phyloP scores from a whole-genome alignment of 83 land plant species.

The Larix sibirica region DNA sequence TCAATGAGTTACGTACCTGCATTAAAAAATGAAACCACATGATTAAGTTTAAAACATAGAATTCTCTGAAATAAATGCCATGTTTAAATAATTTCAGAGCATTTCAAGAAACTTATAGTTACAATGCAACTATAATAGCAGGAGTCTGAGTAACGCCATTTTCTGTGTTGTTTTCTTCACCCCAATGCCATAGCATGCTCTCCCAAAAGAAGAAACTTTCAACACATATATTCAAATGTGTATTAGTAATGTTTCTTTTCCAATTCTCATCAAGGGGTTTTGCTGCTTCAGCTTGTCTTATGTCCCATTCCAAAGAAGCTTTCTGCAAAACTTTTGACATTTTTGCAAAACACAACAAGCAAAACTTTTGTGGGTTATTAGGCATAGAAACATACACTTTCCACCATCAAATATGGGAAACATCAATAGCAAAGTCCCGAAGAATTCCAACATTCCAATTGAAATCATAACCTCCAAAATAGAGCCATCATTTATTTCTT shows the following conservation, averaged over 20 bases:
- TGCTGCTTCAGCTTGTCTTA: not conserved
- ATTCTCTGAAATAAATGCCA: not conserved
- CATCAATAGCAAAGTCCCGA: no score
- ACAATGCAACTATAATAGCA: not conserved
- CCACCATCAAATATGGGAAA: no score
- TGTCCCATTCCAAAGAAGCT: no score
- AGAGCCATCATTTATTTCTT: slow-evolving; percentile 57
- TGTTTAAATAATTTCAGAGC: not conserved
- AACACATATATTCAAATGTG: slow-evolving; percentile 54
- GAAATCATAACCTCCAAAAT: slow-evolving; percentile 50
- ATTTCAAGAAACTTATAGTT: not conserved
- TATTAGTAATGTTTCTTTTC: slow-evolving; percentile 48
- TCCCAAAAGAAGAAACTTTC: slow-evolving; percentile 80
- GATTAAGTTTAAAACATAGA: not conserved
- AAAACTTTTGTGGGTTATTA: no score
- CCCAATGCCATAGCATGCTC: slow-evolving; percentile 58
- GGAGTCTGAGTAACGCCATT: no score
- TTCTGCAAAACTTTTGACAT: no score
- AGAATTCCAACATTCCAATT: slow-evolving; percentile 35
- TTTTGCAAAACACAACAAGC: no score
- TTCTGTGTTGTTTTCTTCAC: no score
- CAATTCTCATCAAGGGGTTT: slow-evolving; percentile 20
- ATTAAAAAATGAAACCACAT: no score
- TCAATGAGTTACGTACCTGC: no score
- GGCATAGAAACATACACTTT: no score